phyloP scores from a whole-genome alignment of 495 filamentous ascomycete species.

The Penicillium antarcticum region DNA sequence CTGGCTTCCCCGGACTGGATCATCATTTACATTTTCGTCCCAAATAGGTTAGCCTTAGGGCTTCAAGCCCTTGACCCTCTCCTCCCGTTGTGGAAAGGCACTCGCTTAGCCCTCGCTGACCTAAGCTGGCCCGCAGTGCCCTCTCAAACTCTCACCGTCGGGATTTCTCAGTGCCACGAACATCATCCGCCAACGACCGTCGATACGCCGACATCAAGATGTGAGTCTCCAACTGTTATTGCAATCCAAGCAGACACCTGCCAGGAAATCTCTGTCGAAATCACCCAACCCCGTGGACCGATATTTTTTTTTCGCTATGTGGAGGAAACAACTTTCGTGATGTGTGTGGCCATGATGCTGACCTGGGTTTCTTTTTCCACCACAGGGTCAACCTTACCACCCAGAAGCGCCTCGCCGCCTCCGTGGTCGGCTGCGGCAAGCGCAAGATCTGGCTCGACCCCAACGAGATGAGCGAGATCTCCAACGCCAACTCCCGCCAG shows the following conservation, averaged over 20 bases:
- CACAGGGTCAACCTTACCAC: constrained; percentile 97
- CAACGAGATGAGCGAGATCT: constrained; percentile 98
- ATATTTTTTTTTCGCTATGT: constrained; percentile 8
- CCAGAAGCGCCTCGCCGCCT: constrained; percentile 99
- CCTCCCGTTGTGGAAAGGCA: constrained; percentile 22
- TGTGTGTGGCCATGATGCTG: constrained; percentile 30
- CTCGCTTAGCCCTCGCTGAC: constrained; percentile 49
- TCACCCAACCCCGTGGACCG: constrained; percentile 10
- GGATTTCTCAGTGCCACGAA: constrained; percentile 50
- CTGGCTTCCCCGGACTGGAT: constrained; percentile 7
- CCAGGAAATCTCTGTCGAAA: constrained; percentile 14
- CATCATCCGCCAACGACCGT: constrained; percentile 53
- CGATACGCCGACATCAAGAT: constrained; percentile 55
- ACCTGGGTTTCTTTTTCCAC: constrained; percentile 29
- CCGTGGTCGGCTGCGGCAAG: constrained; percentile 97
- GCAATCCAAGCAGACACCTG: constrained; percentile 6
- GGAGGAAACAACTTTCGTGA: constrained; percentile 12
- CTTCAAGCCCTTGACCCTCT: background rate
- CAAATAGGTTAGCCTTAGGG: constrained; percentile 17
- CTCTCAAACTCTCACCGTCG: constrained; percentile 44
- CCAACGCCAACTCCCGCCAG: constrained; percentile 99
- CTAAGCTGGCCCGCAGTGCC: constrained; percentile 38
- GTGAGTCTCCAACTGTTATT: constrained; percentile 40
- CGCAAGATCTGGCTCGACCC: constrained; percentile 99
- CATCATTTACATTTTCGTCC: constrained; percentile 4